Conservation (phyloP, 2,329 filamentous ascomycete species). For the Phialophora macrospora region DNA sequence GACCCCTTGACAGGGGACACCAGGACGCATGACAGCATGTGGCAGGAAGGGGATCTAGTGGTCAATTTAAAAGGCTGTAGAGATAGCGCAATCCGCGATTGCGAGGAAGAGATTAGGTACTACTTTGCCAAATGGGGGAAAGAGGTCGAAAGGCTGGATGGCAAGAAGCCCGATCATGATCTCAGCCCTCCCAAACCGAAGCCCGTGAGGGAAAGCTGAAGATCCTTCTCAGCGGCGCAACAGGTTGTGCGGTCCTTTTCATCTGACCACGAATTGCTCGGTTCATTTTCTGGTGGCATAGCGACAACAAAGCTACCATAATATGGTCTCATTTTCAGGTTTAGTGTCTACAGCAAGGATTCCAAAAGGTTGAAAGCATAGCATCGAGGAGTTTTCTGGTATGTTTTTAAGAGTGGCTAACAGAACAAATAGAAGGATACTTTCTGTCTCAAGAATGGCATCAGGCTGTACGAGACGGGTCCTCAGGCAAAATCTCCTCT, state of each 20-base stretch:
- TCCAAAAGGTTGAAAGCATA: neutral
- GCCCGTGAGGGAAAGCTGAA: neutral
- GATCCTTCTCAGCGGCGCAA: neutral
- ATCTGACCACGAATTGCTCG: neutral
- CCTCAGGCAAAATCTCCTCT: conserved; percentile 32
- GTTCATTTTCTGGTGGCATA: neutral
- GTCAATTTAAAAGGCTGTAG: conserved; percentile 78
- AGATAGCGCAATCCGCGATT: conserved; percentile 61
- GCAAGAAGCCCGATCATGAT: conserved; percentile 25
- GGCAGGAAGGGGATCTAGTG: conserved; percentile 82
- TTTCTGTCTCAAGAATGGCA: neutral
- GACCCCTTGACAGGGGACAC: conserved; percentile 44
- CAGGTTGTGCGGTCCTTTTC: neutral
- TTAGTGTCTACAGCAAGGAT: neutral
- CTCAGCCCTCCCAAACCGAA: conserved; percentile 15
- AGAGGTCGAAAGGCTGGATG: conserved; percentile 38
- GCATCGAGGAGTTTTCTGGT: neutral
- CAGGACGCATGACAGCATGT: conserved; percentile 62
- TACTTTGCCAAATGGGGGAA: conserved; percentile 54
- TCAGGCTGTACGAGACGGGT: neutral
- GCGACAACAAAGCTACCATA: neutral
- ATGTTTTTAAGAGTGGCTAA: neutral
- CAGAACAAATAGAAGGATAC: conserved; percentile 5
- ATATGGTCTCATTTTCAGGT: neutral
- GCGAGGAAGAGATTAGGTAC: conserved; percentile 71